phyloP scores from a whole-genome alignment of 2,329 filamentous ascomycete genomes.

The Stachybotrys elegans region DNA sequence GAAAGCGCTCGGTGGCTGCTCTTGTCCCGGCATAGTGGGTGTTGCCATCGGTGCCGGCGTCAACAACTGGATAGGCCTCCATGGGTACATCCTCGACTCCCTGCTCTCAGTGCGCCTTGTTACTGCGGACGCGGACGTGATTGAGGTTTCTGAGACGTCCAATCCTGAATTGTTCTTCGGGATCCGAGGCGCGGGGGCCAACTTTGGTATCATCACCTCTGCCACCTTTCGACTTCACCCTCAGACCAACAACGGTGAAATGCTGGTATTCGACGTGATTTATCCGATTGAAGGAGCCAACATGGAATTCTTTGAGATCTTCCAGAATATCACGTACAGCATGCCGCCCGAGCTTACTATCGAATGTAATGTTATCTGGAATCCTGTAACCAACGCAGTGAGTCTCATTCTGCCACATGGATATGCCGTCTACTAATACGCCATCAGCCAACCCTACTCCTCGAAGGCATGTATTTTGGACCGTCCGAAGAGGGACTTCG shows the following conservation, averaged over 20 bases:
- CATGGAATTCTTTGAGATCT: too few species aligned
- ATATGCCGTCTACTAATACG: too few species aligned
- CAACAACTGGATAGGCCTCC: conserved; percentile 6
- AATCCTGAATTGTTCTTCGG: conserved; percentile 44
- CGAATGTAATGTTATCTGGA: too few species aligned
- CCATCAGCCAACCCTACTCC: too few species aligned
- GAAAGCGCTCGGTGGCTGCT: neutral
- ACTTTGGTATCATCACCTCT: conserved; percentile 34
- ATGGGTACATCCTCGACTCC: conserved; percentile 46
- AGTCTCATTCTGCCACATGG: too few species aligned
- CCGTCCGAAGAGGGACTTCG: too few species aligned
- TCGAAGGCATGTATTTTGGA: too few species aligned
- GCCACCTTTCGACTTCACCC: neutral
- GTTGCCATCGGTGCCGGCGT: neutral
- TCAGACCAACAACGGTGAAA: neutral
- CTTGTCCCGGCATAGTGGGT: neutral
- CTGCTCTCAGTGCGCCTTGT: conserved; percentile 33
- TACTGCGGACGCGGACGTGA: conserved; percentile 28
- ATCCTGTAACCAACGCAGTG: too few species aligned
- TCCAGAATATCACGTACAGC: too few species aligned
- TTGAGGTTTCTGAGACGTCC: conserved; percentile 31
- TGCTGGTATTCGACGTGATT: neutral
- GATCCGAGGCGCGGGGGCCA: conserved; percentile 41
- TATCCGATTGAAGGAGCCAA: too few species aligned
- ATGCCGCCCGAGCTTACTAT: too few species aligned